Conservation (phyloP, 176 grass and related monocot species). For the Aegilops tauschii region DNA sequence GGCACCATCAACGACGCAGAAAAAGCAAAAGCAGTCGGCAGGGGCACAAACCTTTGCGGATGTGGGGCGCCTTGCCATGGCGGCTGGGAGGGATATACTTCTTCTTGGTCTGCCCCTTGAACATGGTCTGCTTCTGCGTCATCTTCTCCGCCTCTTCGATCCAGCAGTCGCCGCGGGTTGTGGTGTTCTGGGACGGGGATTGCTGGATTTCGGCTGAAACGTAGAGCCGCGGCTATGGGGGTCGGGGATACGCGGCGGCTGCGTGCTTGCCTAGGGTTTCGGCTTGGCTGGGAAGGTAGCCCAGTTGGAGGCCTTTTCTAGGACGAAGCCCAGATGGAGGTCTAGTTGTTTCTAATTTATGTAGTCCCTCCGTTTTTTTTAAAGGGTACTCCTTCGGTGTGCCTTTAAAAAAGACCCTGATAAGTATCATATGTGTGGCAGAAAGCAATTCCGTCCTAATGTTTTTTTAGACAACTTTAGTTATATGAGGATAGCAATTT, state of each 20-base stretch:
- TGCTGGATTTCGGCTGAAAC: neutral
- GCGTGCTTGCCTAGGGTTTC: conserved; percentile 38
- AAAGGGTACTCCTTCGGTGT: too few relatives aligned
- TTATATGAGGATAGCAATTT: too few relatives aligned
- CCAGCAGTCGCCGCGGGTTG: neutral
- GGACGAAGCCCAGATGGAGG: neutral
- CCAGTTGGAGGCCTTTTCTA: neutral
- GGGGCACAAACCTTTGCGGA: conserved; percentile 69
- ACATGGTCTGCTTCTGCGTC: conserved; percentile 89
- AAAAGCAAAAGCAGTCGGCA: neutral
- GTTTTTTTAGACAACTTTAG: too few relatives aligned
- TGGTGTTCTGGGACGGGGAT: neutral
- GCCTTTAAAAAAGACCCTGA: too few relatives aligned
- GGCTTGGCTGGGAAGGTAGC: neutral
- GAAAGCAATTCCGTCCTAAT: too few relatives aligned
- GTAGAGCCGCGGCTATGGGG: neutral
- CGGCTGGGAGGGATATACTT: conserved; percentile 78
- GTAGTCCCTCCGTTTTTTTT: too few relatives aligned
- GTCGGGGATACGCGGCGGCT: neutral
- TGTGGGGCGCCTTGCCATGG: conserved; percentile 66
- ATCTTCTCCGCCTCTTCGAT: conserved; percentile 37
- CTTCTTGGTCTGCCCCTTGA: conserved; percentile 81
- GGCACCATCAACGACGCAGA: neutral
- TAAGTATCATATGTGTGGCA: too few relatives aligned
- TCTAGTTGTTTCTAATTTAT: too few relatives aligned